Evolutionary conservation across 495 filamentous ascomycete genomes (phyloP), one percentile per base, ranked within the genome.

Genomic region (Aspergillus sparsus): DNA sequence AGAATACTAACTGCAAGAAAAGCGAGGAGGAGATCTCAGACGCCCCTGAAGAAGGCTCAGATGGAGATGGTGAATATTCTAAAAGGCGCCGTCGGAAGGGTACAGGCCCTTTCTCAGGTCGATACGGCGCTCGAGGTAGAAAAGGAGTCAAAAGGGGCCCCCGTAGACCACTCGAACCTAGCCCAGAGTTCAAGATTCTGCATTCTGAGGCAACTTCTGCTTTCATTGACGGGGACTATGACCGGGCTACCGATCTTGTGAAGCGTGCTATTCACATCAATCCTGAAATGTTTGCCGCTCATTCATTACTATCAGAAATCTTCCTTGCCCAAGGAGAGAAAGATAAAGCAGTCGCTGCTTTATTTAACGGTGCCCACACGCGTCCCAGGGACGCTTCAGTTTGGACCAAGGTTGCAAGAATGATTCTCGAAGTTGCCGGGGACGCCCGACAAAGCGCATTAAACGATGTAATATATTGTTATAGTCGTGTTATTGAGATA

Each of bases 201-300:
- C 81, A 92, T 61, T 84, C 81, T n/a, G 73, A 85, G 65, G 90
- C 91, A 7, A 87, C 83, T 31, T 80, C 85, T 32, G 84, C 87
- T 2, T 93, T 88, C 68, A 83, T 91, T 61, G 78, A 83, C 53
- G 79, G 81, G 10, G 79, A 89, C 46, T 86, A 87, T 67, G 84
- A 86, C 32, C 75, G 80, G 37, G 88, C 91, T 10, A 77, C 84
- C 34, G 75, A 84, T 2, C 76, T 83, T 46, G 83, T 88, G 10
- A 76, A 80, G 49, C 83, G 86, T 66, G 89, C 92, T 10, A 86
- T 96, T 53, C 83, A 89, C 57, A 81, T 87, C 64, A 96, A 96
- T 67, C 89, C 89, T 12, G 92, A 96, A 69, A 90, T 92, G 56
- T 88, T 89, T 61, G 79, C 83, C 18, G 88, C 92, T 32, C 92